Evolutionary conservation across 2,329 filamentous ascomycete species (phyloP), one percentile per base, ranked within the genome.

Genomic region (Lecanosticta acicola): DNA sequence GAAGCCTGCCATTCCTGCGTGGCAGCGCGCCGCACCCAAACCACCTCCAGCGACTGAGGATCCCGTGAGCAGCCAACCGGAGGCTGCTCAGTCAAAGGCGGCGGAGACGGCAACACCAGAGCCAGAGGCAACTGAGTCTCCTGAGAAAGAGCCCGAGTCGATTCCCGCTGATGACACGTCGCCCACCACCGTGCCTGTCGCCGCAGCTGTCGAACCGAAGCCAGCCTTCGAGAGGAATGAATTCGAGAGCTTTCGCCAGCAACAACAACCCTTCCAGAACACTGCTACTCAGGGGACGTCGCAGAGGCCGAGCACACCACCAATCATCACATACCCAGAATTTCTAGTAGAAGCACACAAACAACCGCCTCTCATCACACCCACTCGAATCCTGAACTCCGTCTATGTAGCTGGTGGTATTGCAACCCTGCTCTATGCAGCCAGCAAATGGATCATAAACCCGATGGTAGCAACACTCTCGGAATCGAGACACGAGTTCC

Each of bases 291-390:
- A 40, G n/a, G 20, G 38, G 16, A 44, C 49, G 34, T 35, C 33
- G 17, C 42, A 21, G 32, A 58, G 73, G 76, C 32, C 48, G 19
- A 17, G 46, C 13, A 63, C 75, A 18, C 75, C 79, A 14, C 80
- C 80, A 3, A 81, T 84, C 47, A 80, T 84, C 51, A 83, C 80
- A 37, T 84, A 84, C 57, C 80, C 80, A 3, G 80, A 84, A 61
- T 83, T 83, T 56, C 73, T 83, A 33, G 68, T 79, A 36, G 72
- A 80, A 50, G 69, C 78, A 8, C 68, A 73, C 51, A 78, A 79
- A 53, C 77, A 77, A 8, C 77, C 79, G 11, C 79, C 77, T 66
- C 66, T 79, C 68, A 58, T 83, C 24, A 81, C 78, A 4, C 71
- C 78, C 40, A 65, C 67, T n/a, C 73, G 73, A 26, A 66, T 83